Base-by-base conservation (phyloP, 2,329 filamentous ascomycete genomes). In the Phaeomoniella chlamydospora region DNA sequence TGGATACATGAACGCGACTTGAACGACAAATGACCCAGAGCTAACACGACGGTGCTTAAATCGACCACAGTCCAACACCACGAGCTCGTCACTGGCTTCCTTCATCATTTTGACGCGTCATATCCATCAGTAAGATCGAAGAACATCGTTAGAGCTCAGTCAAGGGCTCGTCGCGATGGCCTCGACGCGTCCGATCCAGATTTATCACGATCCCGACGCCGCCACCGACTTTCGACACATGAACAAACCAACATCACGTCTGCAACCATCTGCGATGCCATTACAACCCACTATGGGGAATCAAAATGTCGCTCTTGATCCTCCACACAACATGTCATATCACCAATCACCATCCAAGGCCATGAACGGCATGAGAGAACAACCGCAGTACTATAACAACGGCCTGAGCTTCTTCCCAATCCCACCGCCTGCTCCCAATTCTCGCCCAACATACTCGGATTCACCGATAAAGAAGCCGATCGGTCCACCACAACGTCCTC, bases 321-420 rank as follows among this genome's bases (percentile, higher is more conserved):
- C 35, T 18, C 26, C n/a, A 40, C 44, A 36, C 18, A 4, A 15
- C 9, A 18, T 15, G 11, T 18, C 39, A 39, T 18, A 38, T 44
- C 31, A 39, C 39, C 14, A 43, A 44, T 38, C 39, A 43, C 40
- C 40, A 35, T 41, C 46, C 36, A 34, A 34, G 13, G 22, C 13
- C 32, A 15, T 34, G 22, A 33, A 10, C 35, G 34, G 30, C 30
- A 31, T 18, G 22, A 36, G 15, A 30, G 19, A n/a, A 34, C 22
- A 13, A 32, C 37, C 29, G 29, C 34, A 22, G 57, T 61, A 45
- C 49, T 60, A 34, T 54, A 61, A 37, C 48, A 52, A 15, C 58
- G 35, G 1, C 15, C 18, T 68, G 65, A 48, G 67, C 66, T 55
- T 72, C 49, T 64, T 90, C 43, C 77, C 80, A 51, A 69, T 74